Conservation (phyloP, 208 protist species). For the Endotrypanum monterogeii region DNA sequence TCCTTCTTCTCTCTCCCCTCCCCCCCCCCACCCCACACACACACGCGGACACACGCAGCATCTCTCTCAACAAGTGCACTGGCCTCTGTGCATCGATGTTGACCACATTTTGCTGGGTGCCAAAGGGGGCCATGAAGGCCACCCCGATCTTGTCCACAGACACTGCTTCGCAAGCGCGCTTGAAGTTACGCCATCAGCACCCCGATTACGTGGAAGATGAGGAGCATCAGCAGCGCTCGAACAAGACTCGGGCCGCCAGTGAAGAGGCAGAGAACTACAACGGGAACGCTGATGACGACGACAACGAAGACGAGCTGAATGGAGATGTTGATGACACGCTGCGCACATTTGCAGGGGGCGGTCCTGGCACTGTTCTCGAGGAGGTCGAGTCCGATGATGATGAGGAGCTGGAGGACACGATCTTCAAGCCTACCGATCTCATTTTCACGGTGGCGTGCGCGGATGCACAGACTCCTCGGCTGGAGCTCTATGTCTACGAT, state of each 20-base stretch:
- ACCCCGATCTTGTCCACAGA: constrained; percentile 84
- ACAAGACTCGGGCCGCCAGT: not conserved
- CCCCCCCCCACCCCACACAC: not conserved
- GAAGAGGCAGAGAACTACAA: constrained; percentile 16
- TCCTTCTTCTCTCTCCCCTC: not conserved
- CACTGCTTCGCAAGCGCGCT: constrained; percentile 56
- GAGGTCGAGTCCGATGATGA: constrained; percentile 87
- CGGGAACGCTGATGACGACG: constrained; percentile 35
- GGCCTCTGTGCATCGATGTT: constrained; percentile 44
- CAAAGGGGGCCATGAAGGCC: constrained; percentile 84
- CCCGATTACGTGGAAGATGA: constrained; percentile 68
- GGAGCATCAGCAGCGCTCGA: constrained; percentile 22
- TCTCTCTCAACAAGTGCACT: not conserved
- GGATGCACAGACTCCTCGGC: constrained; percentile 70
- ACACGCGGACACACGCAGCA: not conserved
- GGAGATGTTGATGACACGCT: constrained; percentile 54
- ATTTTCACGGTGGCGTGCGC: constrained; percentile 70
- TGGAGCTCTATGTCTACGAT: constrained; percentile 97
- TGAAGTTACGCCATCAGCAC: constrained; percentile 73
- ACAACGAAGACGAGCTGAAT: constrained; percentile 37
- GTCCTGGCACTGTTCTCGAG: constrained; percentile 66
- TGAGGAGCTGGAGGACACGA: constrained; percentile 90
- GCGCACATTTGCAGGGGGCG: constrained; percentile 69
- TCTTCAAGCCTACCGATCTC: constrained; percentile 93
- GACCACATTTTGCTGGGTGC: constrained; percentile 84